Percentiles rank a stretch among this genome's conserved stretches.
Evolutionary conservation across 306 rosid genomes (phyloP).

Genomic region (Fragaria vesca): DNA sequence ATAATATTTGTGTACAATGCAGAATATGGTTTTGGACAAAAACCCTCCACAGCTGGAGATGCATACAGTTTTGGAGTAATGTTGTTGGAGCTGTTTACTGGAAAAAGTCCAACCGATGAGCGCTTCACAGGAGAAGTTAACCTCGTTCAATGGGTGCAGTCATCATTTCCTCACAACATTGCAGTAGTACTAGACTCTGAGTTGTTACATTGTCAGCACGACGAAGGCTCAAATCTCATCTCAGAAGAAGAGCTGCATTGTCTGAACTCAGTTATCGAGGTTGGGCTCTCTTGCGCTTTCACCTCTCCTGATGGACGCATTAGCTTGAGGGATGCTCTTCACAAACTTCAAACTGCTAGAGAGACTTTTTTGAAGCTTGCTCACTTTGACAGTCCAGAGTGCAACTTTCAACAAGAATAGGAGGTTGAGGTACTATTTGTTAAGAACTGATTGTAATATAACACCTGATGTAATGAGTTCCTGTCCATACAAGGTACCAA

Average conservation of each 20-base stretch:
- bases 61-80: conserved; percentile 70
- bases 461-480: not conserved
- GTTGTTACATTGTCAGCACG: conserved; percentile 13
- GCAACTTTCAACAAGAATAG: not conserved
- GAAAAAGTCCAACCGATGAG: conserved; percentile 60
- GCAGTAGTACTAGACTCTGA: conserved; percentile 44
- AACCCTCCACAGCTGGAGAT: conserved; percentile 64
- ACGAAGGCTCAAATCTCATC: conserved; percentile 12
- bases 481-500: not conserved
- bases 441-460: not conserved
- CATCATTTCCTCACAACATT: conserved; percentile 36
- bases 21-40: conserved; percentile 72
- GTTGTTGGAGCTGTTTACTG: conserved; percentile 56
- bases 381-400: not conserved
- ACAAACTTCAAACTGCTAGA: conserved; percentile 41
- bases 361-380: conserved; percentile 30
- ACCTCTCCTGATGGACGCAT: conserved; percentile 49
- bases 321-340: conserved; percentile 43
- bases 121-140: conserved; percentile 44
- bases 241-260: conserved; percentile 32
- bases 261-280: conserved; percentile 35
- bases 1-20: conserved; percentile 11
- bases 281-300: conserved; percentile 52
- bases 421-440: not conserved
- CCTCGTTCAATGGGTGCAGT: conserved; percentile 54